These are phyloP conservation scores for Fusarium heterosporum DNA, from an alignment of 2,329 filamentous ascomycete species.

Conservation along the genomic window DNA sequence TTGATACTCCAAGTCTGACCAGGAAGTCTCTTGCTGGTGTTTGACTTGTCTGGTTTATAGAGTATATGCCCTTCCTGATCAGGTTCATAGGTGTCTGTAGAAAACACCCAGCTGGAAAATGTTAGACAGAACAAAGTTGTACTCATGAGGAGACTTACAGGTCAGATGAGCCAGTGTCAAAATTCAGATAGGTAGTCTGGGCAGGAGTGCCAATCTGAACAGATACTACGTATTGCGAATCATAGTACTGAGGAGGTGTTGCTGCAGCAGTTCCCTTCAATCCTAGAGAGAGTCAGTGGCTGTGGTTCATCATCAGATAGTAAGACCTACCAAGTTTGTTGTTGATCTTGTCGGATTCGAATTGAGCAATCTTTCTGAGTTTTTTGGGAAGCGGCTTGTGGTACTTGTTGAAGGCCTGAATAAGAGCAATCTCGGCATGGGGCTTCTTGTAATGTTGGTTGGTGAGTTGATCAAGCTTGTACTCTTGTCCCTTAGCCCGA, in stretches of 20 bases:
- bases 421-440: conserved; percentile 48
- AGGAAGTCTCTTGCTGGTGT: conserved; percentile 56
- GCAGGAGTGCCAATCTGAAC: conserved; percentile 69
- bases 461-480: conserved; percentile 49
- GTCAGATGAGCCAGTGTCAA: conserved; percentile 74
- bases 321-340: conserved; percentile 39
- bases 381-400: conserved; percentile 47
- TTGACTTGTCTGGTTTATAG: conserved; percentile 64
- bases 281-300: not conserved
- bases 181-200: conserved; percentile 72
- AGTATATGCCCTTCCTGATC: conserved; percentile 64
- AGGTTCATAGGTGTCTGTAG: conserved; percentile 62
- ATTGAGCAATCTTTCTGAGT: conserved; percentile 43
- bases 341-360: conserved; percentile 35
- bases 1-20: conserved; percentile 66
- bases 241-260: conserved; percentile 53
- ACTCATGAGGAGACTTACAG: conserved; percentile 45
- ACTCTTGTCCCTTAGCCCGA: conserved; percentile 34
- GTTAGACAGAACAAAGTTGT: not conserved
- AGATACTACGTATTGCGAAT: conserved; percentile 70
- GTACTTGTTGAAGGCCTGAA: conserved; percentile 55
- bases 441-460: conserved; percentile 53
- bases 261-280: conserved; percentile 44
- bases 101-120: conserved; percentile 74
- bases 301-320: not conserved